Evolutionary conservation across 345 rosid species (phyloP), one percentile per base, ranked within the genome.

Genomic region (Citrus inodora): DNA sequence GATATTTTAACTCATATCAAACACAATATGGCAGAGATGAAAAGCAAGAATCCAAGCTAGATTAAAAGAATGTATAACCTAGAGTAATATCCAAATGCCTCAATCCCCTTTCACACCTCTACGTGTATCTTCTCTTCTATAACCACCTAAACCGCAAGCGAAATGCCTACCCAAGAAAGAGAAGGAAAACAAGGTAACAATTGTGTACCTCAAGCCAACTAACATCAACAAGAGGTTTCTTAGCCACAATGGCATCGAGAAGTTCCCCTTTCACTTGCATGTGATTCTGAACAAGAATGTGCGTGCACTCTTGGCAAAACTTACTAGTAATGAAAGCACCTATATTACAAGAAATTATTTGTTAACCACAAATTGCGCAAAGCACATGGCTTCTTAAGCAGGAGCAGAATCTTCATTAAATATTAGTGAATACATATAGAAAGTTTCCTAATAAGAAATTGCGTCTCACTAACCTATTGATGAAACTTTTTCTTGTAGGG

Each of bases 121-220:
- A 25, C 10, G 6, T 53, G 27, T 25, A 69, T 16, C 55, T 24
- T 38, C 37, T 60, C 30, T 46, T 40, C 32, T 6, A 25, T 40
- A 33, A 74, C 38, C 24, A 73, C 27, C 61, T 75, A 19, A 63
- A 22, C 58, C 6, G 42, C 78, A 64, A 1, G 7, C 58, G 19
- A 53, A 16, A 53, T 53, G 58, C 22, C 55, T 40, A 19, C 16
- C 19, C 4, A 4, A 25, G 58, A 59, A 63, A 40, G 71, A 67
- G 24, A 64, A 66, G 71, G 76, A 75, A 55, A 24, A 30, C 5
- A 32, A 17, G 68, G 56, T 22, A 80, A 17, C n/a, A 35, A 70
- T 28, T 48, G 17, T 70, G 53, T 88, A 94, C 99, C 93, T 90
- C 89, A 77, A 88, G 88, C 97, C 97, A 95, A 70, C 87, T 84